Evolutionary conservation across 164 flowering plant species (phyloP).

Genomic region (Tetracentron sinense): DNA sequence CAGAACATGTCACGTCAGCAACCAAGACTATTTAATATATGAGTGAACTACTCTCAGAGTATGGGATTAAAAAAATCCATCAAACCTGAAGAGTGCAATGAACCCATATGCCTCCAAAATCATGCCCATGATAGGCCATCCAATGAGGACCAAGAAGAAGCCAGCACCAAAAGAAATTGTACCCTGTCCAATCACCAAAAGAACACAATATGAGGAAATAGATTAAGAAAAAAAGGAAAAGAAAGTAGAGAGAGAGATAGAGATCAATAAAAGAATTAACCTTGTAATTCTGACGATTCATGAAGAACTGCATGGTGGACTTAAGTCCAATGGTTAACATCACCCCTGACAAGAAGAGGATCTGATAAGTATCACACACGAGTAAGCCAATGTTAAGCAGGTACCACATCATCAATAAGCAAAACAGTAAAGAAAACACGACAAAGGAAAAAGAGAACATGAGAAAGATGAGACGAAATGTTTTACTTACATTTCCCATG

Average conservation of each 20-base stretch:
- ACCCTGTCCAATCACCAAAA: slow-evolving; percentile 48
- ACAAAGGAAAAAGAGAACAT: not conserved
- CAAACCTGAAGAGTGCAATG: slow-evolving; percentile 82
- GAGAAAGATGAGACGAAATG: not conserved
- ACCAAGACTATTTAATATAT: not conserved
- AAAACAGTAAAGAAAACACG: slow-evolving; percentile 4
- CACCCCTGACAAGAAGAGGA: slow-evolving; percentile 94
- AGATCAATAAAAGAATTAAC: slow-evolving; percentile 19
- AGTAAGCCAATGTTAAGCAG: slow-evolving; percentile 18
- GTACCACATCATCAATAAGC: slow-evolving; percentile 8
- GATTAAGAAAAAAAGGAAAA: too few species aligned
- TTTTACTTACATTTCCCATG: slow-evolving; percentile 90
- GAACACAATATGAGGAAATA: not conserved
- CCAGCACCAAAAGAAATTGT: slow-evolving; percentile 85
- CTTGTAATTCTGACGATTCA: slow-evolving; percentile 82
- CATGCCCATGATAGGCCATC: slow-evolving; percentile 97
- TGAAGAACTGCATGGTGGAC: slow-evolving; percentile 89
- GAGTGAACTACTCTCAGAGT: not conserved
- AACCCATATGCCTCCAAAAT: slow-evolving; percentile 92
- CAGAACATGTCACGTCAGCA: slow-evolving; percentile 22
- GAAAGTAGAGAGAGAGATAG: too few species aligned
- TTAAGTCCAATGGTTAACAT: slow-evolving; percentile 82
- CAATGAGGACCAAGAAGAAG: slow-evolving; percentile 79
- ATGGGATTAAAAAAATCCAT: not conserved
- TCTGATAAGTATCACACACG: slow-evolving; percentile 44